A percentile compares a stretch with the other conserved stretches of the same genome.
phyloP scores from a whole-genome alignment of 805 yeast species.

The Wickerhamomyces subpelliculosus region DNA sequence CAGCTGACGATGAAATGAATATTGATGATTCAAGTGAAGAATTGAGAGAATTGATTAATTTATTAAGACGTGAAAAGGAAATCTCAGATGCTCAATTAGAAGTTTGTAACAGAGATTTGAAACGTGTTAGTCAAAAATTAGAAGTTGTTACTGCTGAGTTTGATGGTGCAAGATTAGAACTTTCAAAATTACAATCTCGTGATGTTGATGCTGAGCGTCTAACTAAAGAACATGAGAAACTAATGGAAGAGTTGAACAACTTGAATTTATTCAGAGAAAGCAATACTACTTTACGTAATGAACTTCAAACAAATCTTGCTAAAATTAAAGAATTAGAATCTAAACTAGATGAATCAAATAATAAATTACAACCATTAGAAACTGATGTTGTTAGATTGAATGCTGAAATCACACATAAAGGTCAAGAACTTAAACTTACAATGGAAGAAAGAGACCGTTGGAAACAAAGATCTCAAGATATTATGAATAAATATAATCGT shows the following conservation, averaged over 20 bases:
- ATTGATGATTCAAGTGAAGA: constrained; percentile 21
- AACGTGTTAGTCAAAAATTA: constrained; percentile 44
- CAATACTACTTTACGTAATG: constrained; percentile 54
- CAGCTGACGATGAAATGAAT: constrained; percentile 1
- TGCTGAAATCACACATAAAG: constrained; percentile 40
- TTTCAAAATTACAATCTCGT: constrained; percentile 31
- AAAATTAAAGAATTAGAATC: constrained; percentile 33
- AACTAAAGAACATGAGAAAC: constrained; percentile 33
- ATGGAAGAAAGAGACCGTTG: constrained; percentile 53
- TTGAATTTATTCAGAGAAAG: constrained; percentile 62
- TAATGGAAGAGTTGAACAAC: constrained; percentile 51
- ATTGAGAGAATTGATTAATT: constrained; percentile 48
- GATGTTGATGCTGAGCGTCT: constrained; percentile 16
- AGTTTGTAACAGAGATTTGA: constrained; percentile 45
- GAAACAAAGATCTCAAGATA: constrained; percentile 45
- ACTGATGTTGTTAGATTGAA: constrained; percentile 28
- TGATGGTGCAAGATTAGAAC: constrained; percentile 42
- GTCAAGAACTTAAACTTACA: constrained; percentile 38
- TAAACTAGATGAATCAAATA: constrained; percentile 25
- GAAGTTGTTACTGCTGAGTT: constrained; percentile 42
- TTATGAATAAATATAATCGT: constrained; percentile 37
- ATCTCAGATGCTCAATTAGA: constrained; percentile 54
- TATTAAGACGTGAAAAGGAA: constrained; percentile 71
- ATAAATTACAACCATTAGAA: constrained; percentile 39
- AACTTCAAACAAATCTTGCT: constrained; percentile 27